Evolutionary conservation across 768 basidiomycete species (phyloP), one percentile per base, ranked within the genome.

Genomic region (Rhodosporidiobolus odoratus): DNA sequence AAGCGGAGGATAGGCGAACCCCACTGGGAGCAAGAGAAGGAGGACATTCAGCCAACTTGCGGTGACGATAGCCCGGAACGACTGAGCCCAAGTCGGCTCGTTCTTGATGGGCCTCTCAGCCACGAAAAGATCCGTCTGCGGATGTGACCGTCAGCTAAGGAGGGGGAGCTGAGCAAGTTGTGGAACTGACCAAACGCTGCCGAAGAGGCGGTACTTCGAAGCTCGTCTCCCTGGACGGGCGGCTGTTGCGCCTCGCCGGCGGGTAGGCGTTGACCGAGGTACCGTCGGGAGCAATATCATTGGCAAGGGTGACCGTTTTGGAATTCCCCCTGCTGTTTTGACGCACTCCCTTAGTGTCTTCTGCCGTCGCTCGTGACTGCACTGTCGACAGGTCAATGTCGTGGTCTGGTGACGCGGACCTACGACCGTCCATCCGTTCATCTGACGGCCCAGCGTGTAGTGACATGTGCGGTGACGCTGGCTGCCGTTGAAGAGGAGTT

Each of bases 1-100:
- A 6, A 7, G 60, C 41, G 45, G 21, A 53, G 61, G 37, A 5
- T 34, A 50, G 48, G 48, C 25, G 12, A 50, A n/a, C 25, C 62
- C 16, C 16, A 69, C 69, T 0, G 73, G 73, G 15, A 77, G 64
- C 50, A 71, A 72, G 38, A 78, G 65, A 41, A 78, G 75, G 9
- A 78, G 65, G 19, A 78, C 48, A 58, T 76, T 76, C 37, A 78
- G 68, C 75, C 75, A 78, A 40, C 53, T 60, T 0, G 75, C 74
- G 23, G 58, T 64, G 57, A 73, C 61, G 50, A 75, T 66, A 4
- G 75, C 75, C 19, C 57, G 34, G 16, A 65, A 16, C 15, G 68
- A 71, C 27, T 60, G 48, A n/a, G 16, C 21, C 2, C 25, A 37
- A 2, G 66, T 65, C 25, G 73, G 73, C 37, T 74, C 73, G 10